A percentile compares a stretch with the other conserved stretches of the same genome.
Evolutionary conservation across 345 rosid genomes (phyloP).

Genomic region (Dipteronia sinensis): DNA sequence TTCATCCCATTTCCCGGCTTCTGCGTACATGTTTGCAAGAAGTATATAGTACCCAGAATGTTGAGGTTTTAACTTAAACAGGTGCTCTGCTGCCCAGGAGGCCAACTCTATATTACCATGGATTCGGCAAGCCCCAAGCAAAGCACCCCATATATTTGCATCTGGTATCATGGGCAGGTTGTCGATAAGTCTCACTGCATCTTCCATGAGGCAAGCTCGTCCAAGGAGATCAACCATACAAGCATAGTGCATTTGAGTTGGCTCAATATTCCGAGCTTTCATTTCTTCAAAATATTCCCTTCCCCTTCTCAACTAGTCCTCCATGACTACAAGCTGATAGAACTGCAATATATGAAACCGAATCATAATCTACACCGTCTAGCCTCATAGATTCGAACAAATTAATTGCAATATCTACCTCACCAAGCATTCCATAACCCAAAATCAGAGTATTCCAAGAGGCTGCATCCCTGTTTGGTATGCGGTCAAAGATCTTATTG

Average conservation of each 20-base stretch:
- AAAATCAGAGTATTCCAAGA: slow-evolving; percentile 57
- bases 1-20: slow-evolving; percentile 58
- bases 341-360: slow-evolving; percentile 50
- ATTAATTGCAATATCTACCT: slow-evolving; percentile 34
- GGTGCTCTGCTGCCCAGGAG: slow-evolving; percentile 51
- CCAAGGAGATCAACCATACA: slow-evolving; percentile 62
- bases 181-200: slow-evolving; percentile 39
- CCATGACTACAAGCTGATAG: slow-evolving; percentile 57
- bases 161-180: slow-evolving; percentile 38
- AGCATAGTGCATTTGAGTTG: slow-evolving; percentile 48
- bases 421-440: slow-evolving; percentile 52
- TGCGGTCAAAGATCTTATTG: slow-evolving; percentile 36
- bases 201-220: slow-evolving; percentile 50
- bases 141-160: slow-evolving; percentile 54
- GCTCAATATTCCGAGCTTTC: slow-evolving; percentile 34
- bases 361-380: slow-evolving; percentile 38
- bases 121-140: slow-evolving; percentile 54
- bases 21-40: slow-evolving; percentile 53
- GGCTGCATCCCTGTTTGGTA: slow-evolving; percentile 38
- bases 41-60: slow-evolving; percentile 50
- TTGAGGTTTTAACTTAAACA: slow-evolving; percentile 53
- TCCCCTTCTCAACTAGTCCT: slow-evolving; percentile 47
- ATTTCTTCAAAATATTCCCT: slow-evolving; percentile 44
- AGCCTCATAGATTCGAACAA: slow-evolving; percentile 48
- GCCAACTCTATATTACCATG: slow-evolving; percentile 51